Percentiles rank a stretch among this genome's conserved stretches.
Evolutionary conservation across 768 basidiomycete species (phyloP).

Genomic region (Psilocybe cubensis): DNA sequence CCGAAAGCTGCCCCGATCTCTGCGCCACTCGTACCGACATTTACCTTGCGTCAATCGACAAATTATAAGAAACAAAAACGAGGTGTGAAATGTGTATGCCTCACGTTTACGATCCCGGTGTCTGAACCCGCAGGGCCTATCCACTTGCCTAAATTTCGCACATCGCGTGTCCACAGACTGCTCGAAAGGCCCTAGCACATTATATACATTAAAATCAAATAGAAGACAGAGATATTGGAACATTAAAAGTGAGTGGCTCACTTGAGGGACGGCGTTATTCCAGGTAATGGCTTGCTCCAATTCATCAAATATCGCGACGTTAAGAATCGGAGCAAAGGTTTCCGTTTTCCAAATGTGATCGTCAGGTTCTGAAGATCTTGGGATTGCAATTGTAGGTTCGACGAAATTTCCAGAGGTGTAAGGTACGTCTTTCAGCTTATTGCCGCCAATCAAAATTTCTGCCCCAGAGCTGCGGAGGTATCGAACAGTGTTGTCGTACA

Average conservation of each 20-base stretch:
- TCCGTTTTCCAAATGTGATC: constrained; percentile 77
- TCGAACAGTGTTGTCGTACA: constrained; percentile 64
- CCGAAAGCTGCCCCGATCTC: constrained; percentile 86
- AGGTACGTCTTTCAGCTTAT: constrained; percentile 50
- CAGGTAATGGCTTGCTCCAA: constrained; percentile 85
- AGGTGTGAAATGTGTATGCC: constrained; percentile 27
- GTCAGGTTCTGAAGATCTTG: constrained; percentile 54
- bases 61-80: constrained; percentile 16
- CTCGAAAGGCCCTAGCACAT: constrained; percentile 77
- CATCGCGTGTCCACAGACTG: constrained; percentile 87
- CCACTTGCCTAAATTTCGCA: constrained; percentile 89
- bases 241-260: constrained; percentile 24
- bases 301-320: constrained; percentile 85
- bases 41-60: constrained; percentile 42
- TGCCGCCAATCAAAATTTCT: constrained; percentile 77
- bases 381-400: constrained; percentile 81
- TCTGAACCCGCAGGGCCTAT: constrained; percentile 90
- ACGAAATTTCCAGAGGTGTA: constrained; percentile 84
- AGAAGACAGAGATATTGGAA: constrained; percentile 12
- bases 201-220: constrained; percentile 5
- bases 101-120: constrained; percentile 89
- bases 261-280: constrained; percentile 90
- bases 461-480: constrained; percentile 69
- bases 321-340: constrained; percentile 89
- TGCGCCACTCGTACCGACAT: constrained; percentile 63